Base-by-base conservation (phyloP, 2,329 filamentous ascomycete species). In the Paracoccidioides lutzii region DNA sequence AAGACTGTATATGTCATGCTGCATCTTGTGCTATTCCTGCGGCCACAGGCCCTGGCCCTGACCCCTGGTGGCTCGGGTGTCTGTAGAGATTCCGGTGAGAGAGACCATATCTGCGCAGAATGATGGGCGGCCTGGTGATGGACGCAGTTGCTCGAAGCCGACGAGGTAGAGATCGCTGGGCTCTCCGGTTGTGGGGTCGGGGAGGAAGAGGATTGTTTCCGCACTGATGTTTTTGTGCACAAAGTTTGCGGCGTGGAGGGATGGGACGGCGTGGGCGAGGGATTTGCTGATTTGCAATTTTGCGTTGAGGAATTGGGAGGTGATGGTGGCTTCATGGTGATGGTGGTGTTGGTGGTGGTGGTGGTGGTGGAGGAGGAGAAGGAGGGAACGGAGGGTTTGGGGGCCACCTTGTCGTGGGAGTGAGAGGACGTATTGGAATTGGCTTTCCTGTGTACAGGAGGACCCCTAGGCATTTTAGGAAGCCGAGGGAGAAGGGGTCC, bases 1-100 rank as follows among this genome's bases (percentile, higher is more conserved):
- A 0, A 79, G 65, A 46, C 75, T 76, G 63, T 79, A 79, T 14
- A 79, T 74, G 55, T 79, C 76, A 58, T 80, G 76, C 53, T 75
- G 70, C 71, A 78, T 77, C 1, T 59, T 60, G 57, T 77, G 78
- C 0, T 59, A 53, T 0, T 72, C 66, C 7, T 67, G 61, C 0
- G 65, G 65, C 3, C 60, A 57, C 0, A 65, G 35, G 0, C 75
- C 8, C 75, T 22, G 22, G 22, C 22, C 22, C 58, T 78, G 75
- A 0, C 76, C 22, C 22, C 58, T 78, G 75, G 0, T 76, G 70
- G 0, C 60, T 59, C 0, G 76, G 75, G 58, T 80, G 77, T 2
- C 73, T 69, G 58, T 80, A 80, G 0, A 80, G 49, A 51, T 77
- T 55, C 53, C 45, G 51, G 10, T 61, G 63, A 69, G 70, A 74